These are phyloP conservation scores for Rhizopogon vesiculosus DNA, from an alignment of 768 basidiomycete genomes.

Conservation along the genomic window DNA sequence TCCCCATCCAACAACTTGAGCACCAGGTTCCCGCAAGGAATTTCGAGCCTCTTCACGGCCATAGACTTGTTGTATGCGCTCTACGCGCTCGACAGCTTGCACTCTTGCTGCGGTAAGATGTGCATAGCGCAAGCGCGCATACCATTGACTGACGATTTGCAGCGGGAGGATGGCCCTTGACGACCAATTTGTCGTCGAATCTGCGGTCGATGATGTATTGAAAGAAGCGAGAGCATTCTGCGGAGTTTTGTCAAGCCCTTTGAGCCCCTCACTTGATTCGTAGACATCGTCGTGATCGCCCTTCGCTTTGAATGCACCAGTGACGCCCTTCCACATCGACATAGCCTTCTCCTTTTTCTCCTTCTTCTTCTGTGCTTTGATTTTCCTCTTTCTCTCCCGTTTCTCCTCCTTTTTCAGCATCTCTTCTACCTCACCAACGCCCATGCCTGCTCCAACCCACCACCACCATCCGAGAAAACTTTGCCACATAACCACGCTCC, in stretches of 20 bases:
- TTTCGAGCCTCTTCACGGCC: constrained; percentile 27
- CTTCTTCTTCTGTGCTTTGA: constrained; percentile 42
- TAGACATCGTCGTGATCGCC: neutral
- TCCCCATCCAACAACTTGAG: constrained; percentile 55
- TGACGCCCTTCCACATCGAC: constrained; percentile 54
- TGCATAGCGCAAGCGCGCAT: constrained; percentile 57
- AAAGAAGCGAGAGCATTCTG: constrained; percentile 7
- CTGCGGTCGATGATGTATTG: neutral
- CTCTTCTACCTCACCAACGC: constrained; percentile 66
- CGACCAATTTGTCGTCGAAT: neutral
- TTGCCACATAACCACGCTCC: constrained; percentile 95
- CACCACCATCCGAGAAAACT: constrained; percentile 98
- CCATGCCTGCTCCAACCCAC: constrained; percentile 96
- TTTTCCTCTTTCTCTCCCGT: constrained; percentile 41
- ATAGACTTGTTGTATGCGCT: constrained; percentile 62
- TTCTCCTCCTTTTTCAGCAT: constrained; percentile 51
- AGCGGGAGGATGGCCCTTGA: constrained; percentile 7
- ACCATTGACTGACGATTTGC: constrained; percentile 47
- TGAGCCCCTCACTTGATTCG: neutral
- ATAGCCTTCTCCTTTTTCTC: constrained; percentile 50
- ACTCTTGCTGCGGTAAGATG: constrained; percentile 66
- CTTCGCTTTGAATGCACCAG: constrained; percentile 39
- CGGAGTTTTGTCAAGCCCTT: neutral
- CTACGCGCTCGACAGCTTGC: constrained; percentile 64
- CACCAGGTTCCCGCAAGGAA: constrained; percentile 20